Conservation (phyloP, 2,329 filamentous ascomycete genomes). For the Penicillium olsonii region DNA sequence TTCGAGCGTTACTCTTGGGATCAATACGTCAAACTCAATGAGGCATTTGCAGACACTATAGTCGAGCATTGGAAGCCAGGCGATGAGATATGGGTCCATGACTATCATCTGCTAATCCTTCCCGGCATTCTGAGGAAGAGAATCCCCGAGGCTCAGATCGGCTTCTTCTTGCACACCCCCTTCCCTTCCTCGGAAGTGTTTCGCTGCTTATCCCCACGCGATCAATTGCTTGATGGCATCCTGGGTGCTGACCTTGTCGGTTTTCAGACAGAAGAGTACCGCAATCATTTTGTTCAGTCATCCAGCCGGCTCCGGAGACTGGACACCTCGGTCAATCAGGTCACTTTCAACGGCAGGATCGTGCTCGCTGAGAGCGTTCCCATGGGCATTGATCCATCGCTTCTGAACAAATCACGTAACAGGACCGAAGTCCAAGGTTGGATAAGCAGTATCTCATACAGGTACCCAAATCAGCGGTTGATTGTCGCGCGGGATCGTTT, state of each 20-base stretch:
- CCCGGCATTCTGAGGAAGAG: conserved; percentile 87
- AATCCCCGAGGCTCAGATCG: conserved; percentile 85
- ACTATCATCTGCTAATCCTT: conserved; percentile 89
- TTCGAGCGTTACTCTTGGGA: conserved; percentile 97
- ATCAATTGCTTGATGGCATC: conserved; percentile 86
- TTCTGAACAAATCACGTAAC: conserved; percentile 67
- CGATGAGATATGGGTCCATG: conserved; percentile 92
- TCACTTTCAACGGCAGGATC: conserved; percentile 85
- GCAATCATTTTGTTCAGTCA: conserved; percentile 85
- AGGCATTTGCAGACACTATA: conserved; percentile 88
- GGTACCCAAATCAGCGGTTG: conserved; percentile 81
- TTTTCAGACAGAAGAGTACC: conserved; percentile 92
- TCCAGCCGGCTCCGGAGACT: conserved; percentile 84
- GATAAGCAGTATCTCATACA: conserved; percentile 74
- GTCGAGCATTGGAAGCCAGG: conserved; percentile 90
- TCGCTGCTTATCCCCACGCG: conserved; percentile 82
- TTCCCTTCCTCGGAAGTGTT: conserved; percentile 98
- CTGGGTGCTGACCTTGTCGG: conserved; percentile 89
- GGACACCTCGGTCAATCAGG: conserved; percentile 79
- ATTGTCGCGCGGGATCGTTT: conserved; percentile 93
- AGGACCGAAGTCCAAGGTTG: conserved; percentile 73
- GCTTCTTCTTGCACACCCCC: conserved; percentile 91
- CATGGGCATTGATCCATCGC: conserved; percentile 83
- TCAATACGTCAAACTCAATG: conserved; percentile 89
- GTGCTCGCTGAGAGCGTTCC: conserved; percentile 79